Conservation (phyloP, 306 rosid species). For the Sesbania bispinosa region DNA sequence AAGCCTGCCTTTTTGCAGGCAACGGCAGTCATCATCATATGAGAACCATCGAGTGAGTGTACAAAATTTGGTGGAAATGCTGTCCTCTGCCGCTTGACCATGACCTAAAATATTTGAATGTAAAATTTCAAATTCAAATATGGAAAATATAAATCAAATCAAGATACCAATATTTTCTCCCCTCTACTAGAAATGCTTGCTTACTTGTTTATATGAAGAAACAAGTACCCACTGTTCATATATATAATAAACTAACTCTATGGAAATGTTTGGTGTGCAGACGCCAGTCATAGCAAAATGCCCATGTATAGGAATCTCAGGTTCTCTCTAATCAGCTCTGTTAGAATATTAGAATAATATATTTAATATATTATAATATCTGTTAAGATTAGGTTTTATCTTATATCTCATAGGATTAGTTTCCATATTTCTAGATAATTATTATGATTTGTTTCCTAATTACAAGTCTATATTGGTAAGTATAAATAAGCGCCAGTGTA, state of each 20-base stretch:
- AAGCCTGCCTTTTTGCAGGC: constrained; percentile 79
- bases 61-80: constrained; percentile 97
- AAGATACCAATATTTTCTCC: not conserved
- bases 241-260: too few species aligned
- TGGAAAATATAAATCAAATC: not conserved
- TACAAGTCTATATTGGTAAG: too few species aligned
- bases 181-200: constrained; percentile 11
- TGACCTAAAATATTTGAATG: constrained; percentile 43
- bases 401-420: too few species aligned
- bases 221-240: not conserved
- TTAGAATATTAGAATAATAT: too few species aligned
- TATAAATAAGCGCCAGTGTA: too few species aligned
- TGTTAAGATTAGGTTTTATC: too few species aligned
- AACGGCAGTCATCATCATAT: constrained; percentile 99
- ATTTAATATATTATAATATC: too few species aligned
- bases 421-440: too few species aligned
- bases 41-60: constrained; percentile 97
- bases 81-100: constrained; percentile 77
- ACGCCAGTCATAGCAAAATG: not conserved
- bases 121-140: constrained; percentile 8
- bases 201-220: not conserved
- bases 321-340: too few species aligned
- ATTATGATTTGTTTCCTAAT: too few species aligned
- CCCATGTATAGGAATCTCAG: too few species aligned
- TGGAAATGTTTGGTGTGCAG: too few species aligned